Percentiles rank a stretch among this genome's conserved stretches.
Evolutionary conservation across 139 green algal genomes (phyloP).

Genomic region (Chara braunii): DNA sequence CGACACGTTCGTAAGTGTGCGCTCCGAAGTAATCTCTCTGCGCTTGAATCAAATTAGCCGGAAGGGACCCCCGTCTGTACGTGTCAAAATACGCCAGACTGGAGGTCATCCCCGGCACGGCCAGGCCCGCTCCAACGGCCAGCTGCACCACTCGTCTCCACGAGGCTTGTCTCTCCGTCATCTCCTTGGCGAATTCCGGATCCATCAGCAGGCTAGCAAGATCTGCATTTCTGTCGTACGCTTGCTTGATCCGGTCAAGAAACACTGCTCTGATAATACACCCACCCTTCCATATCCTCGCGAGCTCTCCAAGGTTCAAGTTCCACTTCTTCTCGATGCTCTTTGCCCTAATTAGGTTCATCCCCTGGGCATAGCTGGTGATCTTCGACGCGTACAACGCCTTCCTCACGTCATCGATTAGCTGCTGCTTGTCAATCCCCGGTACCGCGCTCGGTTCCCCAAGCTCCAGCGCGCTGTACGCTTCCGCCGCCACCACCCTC

Average conservation of each 20-base stretch:
- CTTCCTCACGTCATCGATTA: conserved; percentile 73
- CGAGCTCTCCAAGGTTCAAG: conserved; percentile 82
- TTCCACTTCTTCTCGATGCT: conserved; percentile 78
- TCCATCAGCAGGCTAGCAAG: conserved; percentile 84
- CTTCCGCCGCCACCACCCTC: conserved; percentile 61
- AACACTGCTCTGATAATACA: conserved; percentile 98
- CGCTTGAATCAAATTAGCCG: conserved; percentile 93
- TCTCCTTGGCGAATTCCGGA: conserved; percentile 71
- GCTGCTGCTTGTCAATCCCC: conserved; percentile 74
- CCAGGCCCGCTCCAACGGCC: conserved; percentile 55
- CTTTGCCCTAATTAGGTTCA: conserved; percentile 98
- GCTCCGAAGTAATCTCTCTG: conserved; percentile 98
- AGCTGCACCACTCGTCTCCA: conserved; percentile 81
- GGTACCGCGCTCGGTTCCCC: too few species aligned
- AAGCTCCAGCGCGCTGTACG: background rate
- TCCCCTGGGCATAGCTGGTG: conserved; percentile 90
- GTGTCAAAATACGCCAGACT: conserved; percentile 94
- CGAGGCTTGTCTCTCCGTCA: conserved; percentile 61
- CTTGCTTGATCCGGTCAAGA: conserved; percentile 89
- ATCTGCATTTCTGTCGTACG: conserved; percentile 68
- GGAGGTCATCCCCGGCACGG: conserved; percentile 70
- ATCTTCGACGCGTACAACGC: conserved; percentile 63
- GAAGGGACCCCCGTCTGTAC: conserved; percentile 78
- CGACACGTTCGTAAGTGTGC: conserved; percentile 83
- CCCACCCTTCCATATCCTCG: conserved; percentile 93